Base-by-base conservation (phyloP, 2,329 filamentous ascomycete genomes). In the Hypoxylon sp. region DNA sequence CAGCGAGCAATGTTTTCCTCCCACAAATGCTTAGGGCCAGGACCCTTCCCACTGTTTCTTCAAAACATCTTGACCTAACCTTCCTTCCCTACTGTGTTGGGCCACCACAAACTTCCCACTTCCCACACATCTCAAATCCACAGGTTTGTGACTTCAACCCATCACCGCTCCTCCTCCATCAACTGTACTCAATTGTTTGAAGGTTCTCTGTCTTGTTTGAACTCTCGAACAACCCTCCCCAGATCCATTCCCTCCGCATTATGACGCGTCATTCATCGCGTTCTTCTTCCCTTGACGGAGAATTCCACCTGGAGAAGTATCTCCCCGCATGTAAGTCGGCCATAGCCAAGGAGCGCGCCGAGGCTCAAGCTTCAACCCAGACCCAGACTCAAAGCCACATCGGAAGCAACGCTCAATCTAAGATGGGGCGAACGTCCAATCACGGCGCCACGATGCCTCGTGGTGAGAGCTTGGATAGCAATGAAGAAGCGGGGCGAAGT, bases 231-330 rank as follows among this genome's bases (percentile, higher is more conserved):
- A 50, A 7, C 17, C 33, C 11, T 17, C 22, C 20, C 27, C 20
- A 20, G 27, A 14, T 1, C 40, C 40, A 17, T 17, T n/a, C 6
- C 17, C 37, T 14, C n/a, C 20, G 11, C 42, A 35, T n/a, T 3
- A 64, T 64, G 54, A n/a, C 61, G 46, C 25, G 37, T 35, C 20
- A 31, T 5, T 25, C 3, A 7, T 54, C 55, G n/a, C 27, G 30
- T 25, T 56, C 55, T n/a, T 30, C 50, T 22, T 56, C 49, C 27
- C 20, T 53, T 17, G 61, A 61, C 8, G 67, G 25, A 22, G 54
- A 60, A n/a, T 61, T 70, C 35, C 20, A 60, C 14, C 64, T 72
- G 11, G 58, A 72, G 56, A 63, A 63, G 40, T 70, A 62, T 55
- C 17, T 53, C 13, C 48, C 37, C 11, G 37, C 50, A 5, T 50